phyloP scores from a whole-genome alignment of 371 early-diverging fungal species.

The Actinomortierella wolfii region DNA sequence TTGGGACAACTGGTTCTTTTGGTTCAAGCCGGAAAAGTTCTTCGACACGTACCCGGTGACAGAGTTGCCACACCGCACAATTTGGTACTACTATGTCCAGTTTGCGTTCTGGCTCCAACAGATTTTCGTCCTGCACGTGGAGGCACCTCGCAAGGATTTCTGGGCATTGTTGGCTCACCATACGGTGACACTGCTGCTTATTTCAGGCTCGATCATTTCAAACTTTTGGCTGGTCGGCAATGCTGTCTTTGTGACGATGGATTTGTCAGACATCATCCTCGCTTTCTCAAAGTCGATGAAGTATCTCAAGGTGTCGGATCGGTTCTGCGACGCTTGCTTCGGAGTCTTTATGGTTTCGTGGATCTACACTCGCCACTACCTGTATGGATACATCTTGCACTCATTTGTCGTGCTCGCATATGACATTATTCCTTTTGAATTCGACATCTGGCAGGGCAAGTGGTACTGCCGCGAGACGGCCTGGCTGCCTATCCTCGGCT shows the following conservation, averaged over 20 bases:
- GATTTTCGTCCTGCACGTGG: conserved; percentile 73
- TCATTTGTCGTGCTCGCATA: conserved; percentile 53
- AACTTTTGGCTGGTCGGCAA: conserved; percentile 80
- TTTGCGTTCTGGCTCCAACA: conserved; percentile 80
- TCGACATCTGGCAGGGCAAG: conserved; percentile 68
- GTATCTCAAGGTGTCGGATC: conserved; percentile 51
- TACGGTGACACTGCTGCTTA: conserved; percentile 68
- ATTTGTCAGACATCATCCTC: conserved; percentile 76
- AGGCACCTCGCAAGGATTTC: conserved; percentile 78
- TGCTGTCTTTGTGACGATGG: conserved; percentile 79
- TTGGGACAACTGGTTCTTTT: conserved; percentile 65
- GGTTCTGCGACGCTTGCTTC: conserved; percentile 66
- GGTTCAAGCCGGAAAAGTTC: conserved; percentile 67
- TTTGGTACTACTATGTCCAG: conserved; percentile 73
- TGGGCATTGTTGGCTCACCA: conserved; percentile 72
- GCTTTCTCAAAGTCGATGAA: conserved; percentile 70
- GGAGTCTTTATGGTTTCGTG: conserved; percentile 68
- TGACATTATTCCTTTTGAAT: conserved; percentile 53
- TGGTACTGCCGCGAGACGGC: conserved; percentile 56
- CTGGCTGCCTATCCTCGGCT: conserved; percentile 58
- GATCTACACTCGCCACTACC: conserved; percentile 73
- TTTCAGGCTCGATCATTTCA: conserved; percentile 66
- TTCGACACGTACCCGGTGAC: conserved; percentile 70
- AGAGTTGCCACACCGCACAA: conserved; percentile 59
- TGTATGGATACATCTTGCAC: conserved; percentile 56